Evolutionary conservation across 805 yeast genomes (phyloP), one percentile per base, ranked within the genome.

Genomic region (Kodamaea kakaduensis): DNA sequence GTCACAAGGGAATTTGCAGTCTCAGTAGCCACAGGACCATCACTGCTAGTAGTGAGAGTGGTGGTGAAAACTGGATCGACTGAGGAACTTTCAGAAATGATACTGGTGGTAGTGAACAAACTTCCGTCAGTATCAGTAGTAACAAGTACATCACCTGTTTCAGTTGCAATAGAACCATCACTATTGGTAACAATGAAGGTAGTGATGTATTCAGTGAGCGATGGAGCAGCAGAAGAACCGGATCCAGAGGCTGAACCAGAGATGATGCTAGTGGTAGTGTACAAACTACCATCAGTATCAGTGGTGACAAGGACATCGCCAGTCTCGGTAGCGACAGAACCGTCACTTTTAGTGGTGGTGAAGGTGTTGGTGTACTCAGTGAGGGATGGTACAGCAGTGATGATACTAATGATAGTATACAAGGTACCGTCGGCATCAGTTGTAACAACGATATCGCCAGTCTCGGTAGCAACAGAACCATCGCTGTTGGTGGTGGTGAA

Each of bases 241-340:
- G 50, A 37, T 6, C 9, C 6, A 7, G 22, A 9, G 6, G 22
- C 22, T 19, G 22, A 19, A 19, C 22, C 10, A 19, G 20, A 9
- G 17, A 37, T 19, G 25, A 38, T 37, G 21, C 43, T 37, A 3
- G 50, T 42, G 16, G 41, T 31, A 15, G 49, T 45, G 32, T 31
- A 34, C 33, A 38, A 39, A 9, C 23, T 12, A 32, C 50, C 52
- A 12, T 22, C 39, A 5, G 49, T 31, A 30, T 48, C 36, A 12
- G 52, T 43, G 9, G 50, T 42, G 10, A 46, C 50, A 35, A 46
- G 28, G 14, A 45, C 49, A 13, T 30, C 47, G 18, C 48, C 53
- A 9, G 51, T 38, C 14, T 44, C 48, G 4, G 55, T 51, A 1
- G 37, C 18, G 1, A 25, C 18, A 15, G 37, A 12, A 8, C 52